These are phyloP conservation scores for Boechera retrofracta DNA, from an alignment of 345 rosid genomes.

Conservation along the genomic window DNA sequence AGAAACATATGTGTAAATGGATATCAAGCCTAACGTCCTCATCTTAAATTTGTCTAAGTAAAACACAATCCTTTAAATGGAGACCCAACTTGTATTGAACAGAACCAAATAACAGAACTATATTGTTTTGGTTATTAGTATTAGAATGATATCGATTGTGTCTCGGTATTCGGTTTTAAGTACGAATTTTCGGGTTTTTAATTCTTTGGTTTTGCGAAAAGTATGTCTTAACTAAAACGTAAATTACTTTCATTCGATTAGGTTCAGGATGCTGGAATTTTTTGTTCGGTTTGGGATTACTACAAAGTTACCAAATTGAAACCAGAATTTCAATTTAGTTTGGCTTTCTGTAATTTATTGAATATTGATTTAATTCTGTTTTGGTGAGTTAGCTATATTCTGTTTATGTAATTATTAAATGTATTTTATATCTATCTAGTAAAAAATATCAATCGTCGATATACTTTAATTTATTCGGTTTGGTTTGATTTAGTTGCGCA, in stretches of 20 bases:
- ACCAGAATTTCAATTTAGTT: neutral
- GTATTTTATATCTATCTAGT: neutral
- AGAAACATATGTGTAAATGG: constrained; percentile 11
- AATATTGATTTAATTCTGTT: neutral
- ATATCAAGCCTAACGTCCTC: constrained; percentile 17
- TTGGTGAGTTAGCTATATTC: neutral
- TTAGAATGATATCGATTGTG: neutral
- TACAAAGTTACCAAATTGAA: neutral
- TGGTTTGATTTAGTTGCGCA: neutral
- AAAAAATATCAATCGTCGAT: neutral
- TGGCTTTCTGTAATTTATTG: too few species aligned
- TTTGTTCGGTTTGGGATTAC: neutral
- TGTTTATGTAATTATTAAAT: neutral
- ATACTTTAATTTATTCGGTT: neutral
- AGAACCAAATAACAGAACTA: neutral
- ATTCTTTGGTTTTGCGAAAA: neutral
- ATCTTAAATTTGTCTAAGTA: neutral
- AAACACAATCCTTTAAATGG: neutral
- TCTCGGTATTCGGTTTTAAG: neutral
- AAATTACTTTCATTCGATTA: neutral
- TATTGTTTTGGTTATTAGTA: neutral
- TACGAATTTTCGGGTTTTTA: neutral
- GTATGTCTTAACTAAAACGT: neutral
- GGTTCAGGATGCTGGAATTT: neutral
- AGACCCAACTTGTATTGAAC: neutral